These are phyloP conservation scores for Leccinum griseonigrum DNA, from an alignment of 1,284 basidiomycete genomes.

Conservation along the genomic window DNA sequence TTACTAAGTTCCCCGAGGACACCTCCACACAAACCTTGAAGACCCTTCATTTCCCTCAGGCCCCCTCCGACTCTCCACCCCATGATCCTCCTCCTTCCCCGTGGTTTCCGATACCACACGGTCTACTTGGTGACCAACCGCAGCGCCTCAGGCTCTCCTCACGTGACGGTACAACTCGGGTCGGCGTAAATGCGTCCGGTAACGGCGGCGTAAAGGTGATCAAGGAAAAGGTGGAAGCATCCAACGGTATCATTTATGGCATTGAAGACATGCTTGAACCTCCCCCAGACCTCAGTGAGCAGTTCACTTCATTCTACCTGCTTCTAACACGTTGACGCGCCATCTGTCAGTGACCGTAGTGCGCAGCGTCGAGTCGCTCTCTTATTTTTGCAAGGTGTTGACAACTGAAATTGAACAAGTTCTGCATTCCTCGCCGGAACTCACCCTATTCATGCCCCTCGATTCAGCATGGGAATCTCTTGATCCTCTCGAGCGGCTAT, in stretches of 20 bases:
- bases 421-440: conserved; percentile 63
- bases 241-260: conserved; percentile 80
- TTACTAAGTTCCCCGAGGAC: conserved; percentile 49
- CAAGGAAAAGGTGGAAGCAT: conserved; percentile 54
- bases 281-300: conserved; percentile 74
- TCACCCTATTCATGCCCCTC: conserved; percentile 90
- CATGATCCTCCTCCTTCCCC: conserved; percentile 73
- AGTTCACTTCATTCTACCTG: not conserved
- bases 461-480: conserved; percentile 75
- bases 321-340: conserved; percentile 1
- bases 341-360: conserved; percentile 39
- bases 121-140: conserved; percentile 78
- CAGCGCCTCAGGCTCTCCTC: conserved; percentile 74
- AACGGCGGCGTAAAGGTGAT: conserved; percentile 62
- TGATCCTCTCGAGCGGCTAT: conserved; percentile 70
- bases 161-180: conserved; percentile 49
- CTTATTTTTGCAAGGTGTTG: conserved; percentile 69
- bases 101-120: conserved; percentile 81
- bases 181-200: conserved; percentile 75
- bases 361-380: conserved; percentile 54
- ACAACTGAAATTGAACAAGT: conserved; percentile 54
- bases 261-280: conserved; percentile 75
- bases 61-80: conserved; percentile 52
- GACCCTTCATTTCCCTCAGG: conserved; percentile 73
- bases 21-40: conserved; percentile 43